Base-by-base conservation (phyloP, 2,329 filamentous ascomycete species). In the Neofusicoccum cordaticola region DNA sequence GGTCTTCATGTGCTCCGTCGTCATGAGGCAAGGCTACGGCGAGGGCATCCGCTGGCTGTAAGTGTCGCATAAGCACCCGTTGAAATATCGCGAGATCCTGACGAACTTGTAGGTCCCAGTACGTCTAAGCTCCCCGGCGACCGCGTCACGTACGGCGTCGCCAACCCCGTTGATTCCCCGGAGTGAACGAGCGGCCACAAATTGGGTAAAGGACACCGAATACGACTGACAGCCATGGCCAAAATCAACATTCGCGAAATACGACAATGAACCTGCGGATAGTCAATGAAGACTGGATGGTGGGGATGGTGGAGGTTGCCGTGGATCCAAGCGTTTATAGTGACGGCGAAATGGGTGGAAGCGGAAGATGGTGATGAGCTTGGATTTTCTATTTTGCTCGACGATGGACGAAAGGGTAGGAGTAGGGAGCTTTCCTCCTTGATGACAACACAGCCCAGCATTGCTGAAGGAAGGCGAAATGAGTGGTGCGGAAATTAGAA, bases 1-100 rank as follows among this genome's bases (percentile, higher is more conserved):
- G 85, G 87, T 98, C 68, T 98, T 98, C 69, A 79, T 99, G 95
- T 98, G 93, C 86, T 96, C 92, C 73, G 93, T 98, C 71, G 94
- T 98, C 68, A 97, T 97, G 92, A 88, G 94, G 80, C 94, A 98
- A 84, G 95, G 87, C 90, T 79, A 79, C 64, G 77, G 77, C 56
- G 77, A 79, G 69, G 77, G 73, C 47, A 78, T 79, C 62, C 71
- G 77, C 65, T 79, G 77, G 77, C 71, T 79, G 61, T 63, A 56
- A 35, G 61, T 56, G n/a, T 51, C n/a, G 13, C 31, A 9, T 31
- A 17, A 19, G 15, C 19, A 3, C 27, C 41, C 4, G 41, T 44
- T 31, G 5, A 31, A 31, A 31, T 31, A 1, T 5, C 12, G 13
- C 37, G 11, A 17, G 27, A 31, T 31, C 8, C 56, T 60, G 41